Evolutionary conservation across 1,284 basidiomycete species (phyloP).

Genomic region (Austroboletus olivaceoglutinosus): DNA sequence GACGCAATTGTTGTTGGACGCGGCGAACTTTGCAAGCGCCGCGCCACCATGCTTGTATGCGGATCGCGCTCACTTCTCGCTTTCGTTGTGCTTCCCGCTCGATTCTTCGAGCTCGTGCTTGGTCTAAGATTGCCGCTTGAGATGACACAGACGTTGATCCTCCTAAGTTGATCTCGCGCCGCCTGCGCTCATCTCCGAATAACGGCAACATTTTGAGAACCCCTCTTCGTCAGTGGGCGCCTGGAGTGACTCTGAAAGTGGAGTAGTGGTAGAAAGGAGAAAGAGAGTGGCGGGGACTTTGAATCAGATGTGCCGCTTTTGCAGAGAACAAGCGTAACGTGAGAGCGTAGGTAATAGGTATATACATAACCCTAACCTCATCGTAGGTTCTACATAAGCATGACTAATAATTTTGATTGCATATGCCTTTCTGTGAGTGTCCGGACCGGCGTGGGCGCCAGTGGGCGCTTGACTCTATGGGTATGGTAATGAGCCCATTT

Average conservation of each 20-base stretch:
- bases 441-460: too few relatives aligned
- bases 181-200: slow-evolving; percentile 36
- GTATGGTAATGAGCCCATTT: too few relatives aligned
- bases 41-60: slow-evolving; percentile 71
- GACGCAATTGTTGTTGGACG: slow-evolving; percentile 43
- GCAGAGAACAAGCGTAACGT: too few relatives aligned
- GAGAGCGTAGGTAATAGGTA: too few relatives aligned
- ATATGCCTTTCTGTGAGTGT: too few relatives aligned
- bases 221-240: too few relatives aligned
- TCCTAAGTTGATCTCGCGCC: slow-evolving; percentile 77
- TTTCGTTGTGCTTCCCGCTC: slow-evolving; percentile 56
- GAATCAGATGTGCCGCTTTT: too few relatives aligned
- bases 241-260: neutral
- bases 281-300: neutral
- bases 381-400: neutral
- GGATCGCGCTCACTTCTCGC: slow-evolving; percentile 54
- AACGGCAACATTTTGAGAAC: slow-evolving; percentile 25
- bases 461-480: too few relatives aligned
- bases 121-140: slow-evolving; percentile 56
- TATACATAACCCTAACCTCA: neutral
- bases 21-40: slow-evolving; percentile 42
- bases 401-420: too few relatives aligned
- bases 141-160: slow-evolving; percentile 52
- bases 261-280: neutral
- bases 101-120: slow-evolving; percentile 56